phyloP scores from a whole-genome alignment of 805 yeast species.

The Starmerella bacillaris region DNA sequence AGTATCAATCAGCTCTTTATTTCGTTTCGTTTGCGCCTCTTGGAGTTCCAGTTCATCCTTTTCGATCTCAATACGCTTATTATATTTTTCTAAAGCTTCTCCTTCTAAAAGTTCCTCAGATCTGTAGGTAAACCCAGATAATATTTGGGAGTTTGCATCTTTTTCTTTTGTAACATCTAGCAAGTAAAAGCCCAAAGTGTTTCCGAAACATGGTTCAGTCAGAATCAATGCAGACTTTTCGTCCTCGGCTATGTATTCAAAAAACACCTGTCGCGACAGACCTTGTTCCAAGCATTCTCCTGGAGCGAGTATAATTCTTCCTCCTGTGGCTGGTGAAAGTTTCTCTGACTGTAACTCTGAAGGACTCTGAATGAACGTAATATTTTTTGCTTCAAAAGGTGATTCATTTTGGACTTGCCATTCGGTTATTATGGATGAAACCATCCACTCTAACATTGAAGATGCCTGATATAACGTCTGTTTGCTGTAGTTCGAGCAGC shows the following conservation, averaged over 20 bases:
- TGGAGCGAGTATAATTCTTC: constrained; percentile 65
- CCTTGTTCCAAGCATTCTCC: constrained; percentile 52
- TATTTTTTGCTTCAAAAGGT: constrained; percentile 63
- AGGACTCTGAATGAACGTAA: constrained; percentile 39
- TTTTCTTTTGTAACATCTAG: constrained; percentile 22
- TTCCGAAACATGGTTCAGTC: constrained; percentile 42
- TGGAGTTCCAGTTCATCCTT: constrained; percentile 16
- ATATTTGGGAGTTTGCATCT: constrained; percentile 4
- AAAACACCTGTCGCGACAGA: constrained; percentile 27
- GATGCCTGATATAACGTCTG: constrained; percentile 65
- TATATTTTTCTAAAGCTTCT: constrained; percentile 20
- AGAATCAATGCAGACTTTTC: constrained; percentile 54
- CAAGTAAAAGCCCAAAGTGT: constrained; percentile 34
- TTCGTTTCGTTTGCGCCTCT: constrained; percentile 24
- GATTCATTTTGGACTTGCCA: constrained; percentile 61
- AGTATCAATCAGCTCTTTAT: constrained; percentile 24
- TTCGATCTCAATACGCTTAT: constrained; percentile 15
- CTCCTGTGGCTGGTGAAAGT: constrained; percentile 24
- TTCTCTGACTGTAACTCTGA: constrained; percentile 24
- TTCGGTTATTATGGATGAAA: constrained; percentile 61
- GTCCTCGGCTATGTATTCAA: constrained; percentile 35
- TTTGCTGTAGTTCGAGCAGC: constrained; percentile 63
- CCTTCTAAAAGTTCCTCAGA: constrained; percentile 23
- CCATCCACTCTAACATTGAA: constrained; percentile 91
- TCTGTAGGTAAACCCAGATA: constrained; percentile 6